Evolutionary conservation across 805 yeast species (phyloP).

Genomic region (Nakazawaea ishiwadae): DNA sequence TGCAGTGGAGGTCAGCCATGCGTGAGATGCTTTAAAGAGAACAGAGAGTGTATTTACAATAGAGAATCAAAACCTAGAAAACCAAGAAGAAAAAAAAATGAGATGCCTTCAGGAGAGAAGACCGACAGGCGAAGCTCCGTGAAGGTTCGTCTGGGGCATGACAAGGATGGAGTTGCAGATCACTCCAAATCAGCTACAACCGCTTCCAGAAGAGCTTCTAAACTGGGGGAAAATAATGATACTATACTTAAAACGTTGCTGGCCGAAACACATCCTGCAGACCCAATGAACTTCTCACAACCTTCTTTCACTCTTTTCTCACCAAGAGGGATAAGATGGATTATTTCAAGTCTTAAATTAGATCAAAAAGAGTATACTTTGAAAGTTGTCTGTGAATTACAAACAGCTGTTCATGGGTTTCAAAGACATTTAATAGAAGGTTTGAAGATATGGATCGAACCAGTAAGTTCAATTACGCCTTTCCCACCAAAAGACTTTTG

Average conservation of each 20-base stretch:
- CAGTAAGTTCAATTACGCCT: constrained; percentile 22
- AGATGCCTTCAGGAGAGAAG: background rate
- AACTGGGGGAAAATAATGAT: background rate
- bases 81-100: background rate
- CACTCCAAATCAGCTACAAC: too few relatives aligned
- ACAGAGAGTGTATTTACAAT: background rate
- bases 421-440: constrained; percentile 16
- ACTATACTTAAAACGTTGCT: background rate
- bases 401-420: constrained; percentile 18
- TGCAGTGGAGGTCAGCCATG: background rate
- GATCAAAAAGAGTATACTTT: constrained; percentile 3
- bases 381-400: constrained; percentile 19
- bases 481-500: constrained; percentile 26
- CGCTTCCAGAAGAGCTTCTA: too few relatives aligned
- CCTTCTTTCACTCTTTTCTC: constrained; percentile 35
- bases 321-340: constrained; percentile 34
- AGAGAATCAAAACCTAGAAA: background rate
- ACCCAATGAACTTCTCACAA: constrained; percentile 16
- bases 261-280: background rate
- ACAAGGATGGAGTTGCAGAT: too few relatives aligned
- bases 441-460: constrained; percentile 29
- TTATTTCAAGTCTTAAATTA: constrained; percentile 19
- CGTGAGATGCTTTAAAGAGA: constrained; percentile 1
- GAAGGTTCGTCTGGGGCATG: too few relatives aligned
- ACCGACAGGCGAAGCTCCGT: background rate